phyloP scores from a whole-genome alignment of 2,329 filamentous ascomycete species.

The Botrytis sinoallii region DNA sequence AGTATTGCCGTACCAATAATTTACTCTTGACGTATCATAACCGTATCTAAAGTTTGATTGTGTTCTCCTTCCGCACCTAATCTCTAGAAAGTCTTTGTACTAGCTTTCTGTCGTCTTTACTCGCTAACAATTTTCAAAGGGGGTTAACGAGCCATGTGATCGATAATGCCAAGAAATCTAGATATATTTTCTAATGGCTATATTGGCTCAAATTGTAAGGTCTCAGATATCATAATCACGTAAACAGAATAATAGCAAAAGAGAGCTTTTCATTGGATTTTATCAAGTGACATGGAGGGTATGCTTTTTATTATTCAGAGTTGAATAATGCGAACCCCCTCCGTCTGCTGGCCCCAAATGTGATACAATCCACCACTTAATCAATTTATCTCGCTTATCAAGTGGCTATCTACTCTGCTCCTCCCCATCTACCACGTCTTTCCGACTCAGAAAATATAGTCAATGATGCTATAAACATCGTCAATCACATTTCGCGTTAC shows the following conservation, averaged over 20 bases:
- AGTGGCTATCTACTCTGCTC: fast-evolving
- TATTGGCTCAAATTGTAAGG: background rate
- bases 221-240: background rate
- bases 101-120: background rate
- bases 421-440: fast-evolving
- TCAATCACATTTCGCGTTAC: background rate
- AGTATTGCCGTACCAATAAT: background rate
- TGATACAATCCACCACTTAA: too few relatives aligned
- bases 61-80: fast-evolving
- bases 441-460: background rate
- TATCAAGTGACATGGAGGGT: fast-evolving
- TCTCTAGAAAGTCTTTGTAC: background rate
- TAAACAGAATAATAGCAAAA: fast-evolving
- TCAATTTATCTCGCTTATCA: background rate
- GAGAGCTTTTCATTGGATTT: background rate
- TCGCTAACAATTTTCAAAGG: background rate
- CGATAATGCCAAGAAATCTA: background rate
- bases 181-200: background rate
- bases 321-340: background rate
- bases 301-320: background rate
- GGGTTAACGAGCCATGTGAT: background rate
- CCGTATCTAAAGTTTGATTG: background rate
- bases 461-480: background rate
- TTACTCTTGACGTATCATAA: background rate
- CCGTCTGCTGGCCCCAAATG: fast-evolving